phyloP scores from a whole-genome alignment of 2,329 filamentous ascomycete genomes.

The Colletotrichum ledebouriae region DNA sequence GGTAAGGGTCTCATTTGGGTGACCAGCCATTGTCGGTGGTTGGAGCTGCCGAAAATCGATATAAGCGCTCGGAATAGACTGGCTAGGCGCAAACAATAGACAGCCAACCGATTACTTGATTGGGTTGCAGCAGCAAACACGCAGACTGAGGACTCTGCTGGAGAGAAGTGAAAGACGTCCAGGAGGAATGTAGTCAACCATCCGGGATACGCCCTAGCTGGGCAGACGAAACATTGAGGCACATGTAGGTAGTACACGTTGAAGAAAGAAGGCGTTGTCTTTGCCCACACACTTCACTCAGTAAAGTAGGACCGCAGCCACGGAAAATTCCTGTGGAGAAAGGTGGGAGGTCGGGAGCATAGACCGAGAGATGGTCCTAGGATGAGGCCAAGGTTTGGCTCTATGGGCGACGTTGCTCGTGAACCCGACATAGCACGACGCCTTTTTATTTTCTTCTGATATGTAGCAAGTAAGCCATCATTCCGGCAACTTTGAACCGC shows the following conservation, averaged over 20 bases:
- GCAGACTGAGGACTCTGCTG: not conserved
- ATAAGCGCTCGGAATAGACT: not conserved
- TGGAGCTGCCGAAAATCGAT: slow-evolving; percentile 2
- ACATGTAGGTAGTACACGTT: slow-evolving; percentile 12
- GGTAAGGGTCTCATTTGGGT: slow-evolving; percentile 12
- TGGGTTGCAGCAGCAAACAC: not conserved
- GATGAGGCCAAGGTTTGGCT: slow-evolving; percentile 19
- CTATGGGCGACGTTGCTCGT: not conserved
- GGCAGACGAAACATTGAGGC: slow-evolving; percentile 7
- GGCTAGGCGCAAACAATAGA: not conserved
- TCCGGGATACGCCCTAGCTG: slow-evolving; percentile 9
- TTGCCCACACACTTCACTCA: not conserved
- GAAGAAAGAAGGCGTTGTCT: slow-evolving; percentile 31
- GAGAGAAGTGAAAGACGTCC: not conserved
- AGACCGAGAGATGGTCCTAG: slow-evolving; percentile 13
- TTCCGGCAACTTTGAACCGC: not conserved
- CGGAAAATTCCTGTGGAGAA: slow-evolving; percentile 20
- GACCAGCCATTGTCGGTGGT: not conserved
- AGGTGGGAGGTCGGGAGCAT: not conserved
- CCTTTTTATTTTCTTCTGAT: too few species aligned
- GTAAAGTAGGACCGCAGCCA: slow-evolving; percentile 4
- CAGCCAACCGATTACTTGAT: not conserved
- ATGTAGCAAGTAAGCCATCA: too few species aligned
- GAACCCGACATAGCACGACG: slow-evolving; percentile 3
- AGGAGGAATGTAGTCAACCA: slow-evolving; percentile 6